Conservation (phyloP, 495 filamentous ascomycete genomes). For the Margaritispora aquatica region DNA sequence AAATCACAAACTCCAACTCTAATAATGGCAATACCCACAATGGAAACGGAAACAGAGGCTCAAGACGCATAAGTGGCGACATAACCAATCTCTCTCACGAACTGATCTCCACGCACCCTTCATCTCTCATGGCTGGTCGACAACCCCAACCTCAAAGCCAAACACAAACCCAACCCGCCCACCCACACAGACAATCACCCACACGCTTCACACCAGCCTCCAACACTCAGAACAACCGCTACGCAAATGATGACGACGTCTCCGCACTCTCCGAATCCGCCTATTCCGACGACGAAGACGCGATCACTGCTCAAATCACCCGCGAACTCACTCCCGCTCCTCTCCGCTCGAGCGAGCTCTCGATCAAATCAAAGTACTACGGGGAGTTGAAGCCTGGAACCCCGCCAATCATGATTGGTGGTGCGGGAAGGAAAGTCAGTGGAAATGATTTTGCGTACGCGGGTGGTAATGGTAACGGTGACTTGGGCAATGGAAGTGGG, state of each 20-base stretch:
- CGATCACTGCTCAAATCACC: neutral
- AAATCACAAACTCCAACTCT: constrained; percentile 33
- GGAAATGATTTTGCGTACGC: constrained; percentile 53
- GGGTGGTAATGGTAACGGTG: too few species aligned
- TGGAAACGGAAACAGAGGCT: neutral
- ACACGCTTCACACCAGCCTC: neutral
- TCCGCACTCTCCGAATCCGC: neutral
- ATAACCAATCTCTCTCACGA: constrained; percentile 25
- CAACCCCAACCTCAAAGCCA: too few species aligned
- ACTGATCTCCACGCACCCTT: neutral
- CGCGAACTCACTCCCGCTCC: neutral
- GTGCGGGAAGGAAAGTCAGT: constrained; percentile 40
- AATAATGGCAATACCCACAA: constrained; percentile 9
- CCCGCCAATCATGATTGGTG: constrained; percentile 40
- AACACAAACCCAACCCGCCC: neutral
- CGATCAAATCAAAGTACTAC: constrained; percentile 44
- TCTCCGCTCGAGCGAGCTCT: neutral
- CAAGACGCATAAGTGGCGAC: constrained; percentile 19
- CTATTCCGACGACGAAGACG: neutral
- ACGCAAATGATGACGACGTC: neutral
- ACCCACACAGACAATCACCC: neutral
- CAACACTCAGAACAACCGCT: constrained; percentile 2
- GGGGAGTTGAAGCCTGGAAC: constrained; percentile 40
- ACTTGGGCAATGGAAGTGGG: too few species aligned
- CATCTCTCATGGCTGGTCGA: too few species aligned